phyloP scores from a whole-genome alignment of 164 flowering plant genomes.

The Umbellularia californica region DNA sequence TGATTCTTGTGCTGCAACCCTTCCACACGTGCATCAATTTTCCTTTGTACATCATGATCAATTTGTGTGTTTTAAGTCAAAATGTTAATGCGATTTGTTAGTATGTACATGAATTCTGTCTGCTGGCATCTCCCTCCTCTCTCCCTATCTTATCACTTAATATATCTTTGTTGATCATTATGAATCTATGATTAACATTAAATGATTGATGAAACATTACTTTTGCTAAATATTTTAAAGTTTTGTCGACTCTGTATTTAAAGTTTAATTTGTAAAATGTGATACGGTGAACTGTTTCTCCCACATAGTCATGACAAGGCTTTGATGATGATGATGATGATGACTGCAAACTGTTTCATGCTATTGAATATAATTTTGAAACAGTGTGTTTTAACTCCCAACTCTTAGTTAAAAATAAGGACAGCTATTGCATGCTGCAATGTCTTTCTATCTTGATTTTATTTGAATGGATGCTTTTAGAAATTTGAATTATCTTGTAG shows the following conservation, averaged over 20 bases:
- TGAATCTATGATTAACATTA: not conserved
- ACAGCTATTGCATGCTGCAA: no score
- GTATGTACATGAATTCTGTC: no score
- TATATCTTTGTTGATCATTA: no score
- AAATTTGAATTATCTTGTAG: slow-evolving; percentile 2
- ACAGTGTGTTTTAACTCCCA: not conserved
- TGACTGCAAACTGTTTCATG: no score
- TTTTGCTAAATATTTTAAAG: not conserved
- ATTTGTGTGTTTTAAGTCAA: not conserved
- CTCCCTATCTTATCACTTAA: not conserved
- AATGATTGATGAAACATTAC: not conserved
- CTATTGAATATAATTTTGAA: not conserved
- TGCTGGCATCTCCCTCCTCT: no score
- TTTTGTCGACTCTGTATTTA: not conserved
- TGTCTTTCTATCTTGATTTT: not conserved
- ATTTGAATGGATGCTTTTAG: not conserved
- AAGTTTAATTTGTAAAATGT: not conserved
- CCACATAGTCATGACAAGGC: no score
- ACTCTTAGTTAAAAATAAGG: not conserved
- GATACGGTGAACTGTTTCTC: not conserved
- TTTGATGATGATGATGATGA: no score
- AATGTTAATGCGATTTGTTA: not conserved
- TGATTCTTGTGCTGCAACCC: not conserved
- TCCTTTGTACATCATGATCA: not conserved
- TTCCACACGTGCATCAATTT: not conserved